phyloP scores from a whole-genome alignment of 2,329 filamentous ascomycete species.

The Aschersonia sp. region DNA sequence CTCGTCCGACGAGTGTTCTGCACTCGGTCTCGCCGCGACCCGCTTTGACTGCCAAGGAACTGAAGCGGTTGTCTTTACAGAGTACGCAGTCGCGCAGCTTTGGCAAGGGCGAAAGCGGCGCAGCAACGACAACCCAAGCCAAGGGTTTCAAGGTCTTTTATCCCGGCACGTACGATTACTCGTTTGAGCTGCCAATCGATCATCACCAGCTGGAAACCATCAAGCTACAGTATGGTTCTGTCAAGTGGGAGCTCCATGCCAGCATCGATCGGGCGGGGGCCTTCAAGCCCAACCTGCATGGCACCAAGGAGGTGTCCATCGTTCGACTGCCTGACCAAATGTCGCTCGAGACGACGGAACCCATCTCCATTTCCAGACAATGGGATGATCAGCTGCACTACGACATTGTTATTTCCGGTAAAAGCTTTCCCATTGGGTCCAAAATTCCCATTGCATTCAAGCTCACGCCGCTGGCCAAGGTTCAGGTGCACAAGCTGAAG shows the following conservation, averaged over 20 bases:
- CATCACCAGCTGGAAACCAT: slow-evolving; percentile 82
- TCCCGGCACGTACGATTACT: slow-evolving; percentile 51
- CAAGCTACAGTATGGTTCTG: slow-evolving; percentile 70
- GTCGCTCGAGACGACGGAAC: slow-evolving; percentile 80
- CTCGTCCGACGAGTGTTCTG: slow-evolving; percentile 7
- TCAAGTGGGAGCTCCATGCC: slow-evolving; percentile 79
- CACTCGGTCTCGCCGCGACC: slow-evolving; percentile 11
- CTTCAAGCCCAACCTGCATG: slow-evolving; percentile 77
- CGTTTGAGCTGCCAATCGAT: slow-evolving; percentile 81
- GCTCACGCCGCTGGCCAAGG: slow-evolving; percentile 80
- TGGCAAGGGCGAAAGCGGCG: slow-evolving; percentile 58
- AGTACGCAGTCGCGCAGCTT: slow-evolving; percentile 76
- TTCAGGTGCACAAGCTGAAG: slow-evolving; percentile 84
- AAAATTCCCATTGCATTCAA: slow-evolving; percentile 91
- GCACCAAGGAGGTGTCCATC: slow-evolving; percentile 66
- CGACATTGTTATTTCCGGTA: slow-evolving; percentile 90
- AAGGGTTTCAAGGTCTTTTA: slow-evolving; percentile 80
- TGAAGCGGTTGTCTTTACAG: slow-evolving; percentile 60
- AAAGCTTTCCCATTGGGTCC: slow-evolving; percentile 79
- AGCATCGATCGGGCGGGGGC: slow-evolving; percentile 75
- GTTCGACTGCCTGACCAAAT: slow-evolving; percentile 78
- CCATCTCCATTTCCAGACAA: slow-evolving; percentile 81
- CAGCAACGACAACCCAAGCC: slow-evolving; percentile 40
- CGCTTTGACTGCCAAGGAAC: slow-evolving; percentile 27
- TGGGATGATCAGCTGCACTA: slow-evolving; percentile 96